Base-by-base conservation (phyloP, 352 stramenopile species). In the Peronospora destructor region DNA sequence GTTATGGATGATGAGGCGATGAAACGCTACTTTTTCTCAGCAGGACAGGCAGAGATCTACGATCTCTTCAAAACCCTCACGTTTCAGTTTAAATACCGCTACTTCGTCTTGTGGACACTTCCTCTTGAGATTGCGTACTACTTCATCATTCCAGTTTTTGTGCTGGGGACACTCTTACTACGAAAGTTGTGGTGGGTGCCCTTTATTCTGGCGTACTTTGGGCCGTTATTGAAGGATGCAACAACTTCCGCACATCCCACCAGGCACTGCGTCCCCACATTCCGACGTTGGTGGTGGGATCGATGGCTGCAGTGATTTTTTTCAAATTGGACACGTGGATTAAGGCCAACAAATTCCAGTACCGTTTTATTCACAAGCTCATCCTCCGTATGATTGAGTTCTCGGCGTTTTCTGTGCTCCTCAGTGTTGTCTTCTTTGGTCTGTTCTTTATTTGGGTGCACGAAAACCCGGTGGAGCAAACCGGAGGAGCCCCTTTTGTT, bases 121-220 rank as follows among this genome's bases (percentile, higher is more conserved):
- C 68, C 68, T 10, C 43, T 75, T 14, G 65, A 79, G 62, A 75
- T 79, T 44, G 48, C 52, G 25, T 79, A 79, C 56, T 79, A 79
- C 54, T 73, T 75, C 29, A 59, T 71, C 48, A 75, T 79, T 28
- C 68, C 65, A n/a, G 53, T 71, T 21, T 60, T 76, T 23, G 57
- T 73, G 11, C 11, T 62, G 0, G 40, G 39, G 4, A 45, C 60
- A 2, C 34, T 68, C 0, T 11, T 57, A 26, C 52, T 68, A 26
- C 53, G 59, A 1, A 57, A 49, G 26, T 56, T 55, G 46, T 81
- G 64, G 66, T 68, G 52, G 66, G 30, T 76, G 9, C 53, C 64
- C 0, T 55, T 67, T 6, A 23, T 64, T 6, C 57, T 64, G 11
- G 33, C 53, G 7, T 72, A 62, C 53, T 61, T 21, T 65, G 62